These are phyloP conservation scores for Xylariaceae sp. DNA, from an alignment of 2,329 filamentous ascomycete species.

Conservation along the genomic window DNA sequence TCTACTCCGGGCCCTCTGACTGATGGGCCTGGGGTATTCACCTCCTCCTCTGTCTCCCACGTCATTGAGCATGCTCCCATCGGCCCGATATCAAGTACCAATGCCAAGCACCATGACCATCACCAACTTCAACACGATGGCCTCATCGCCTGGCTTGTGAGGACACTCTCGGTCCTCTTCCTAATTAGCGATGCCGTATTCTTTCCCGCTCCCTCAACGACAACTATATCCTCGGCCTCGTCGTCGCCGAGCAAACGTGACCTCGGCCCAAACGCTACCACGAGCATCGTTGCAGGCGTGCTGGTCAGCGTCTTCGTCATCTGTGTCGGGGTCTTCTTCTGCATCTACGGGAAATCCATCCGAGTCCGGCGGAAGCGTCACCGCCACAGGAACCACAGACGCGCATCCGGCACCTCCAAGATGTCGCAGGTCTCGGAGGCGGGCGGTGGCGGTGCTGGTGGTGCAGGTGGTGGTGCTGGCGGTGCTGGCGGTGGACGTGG, in stretches of 20 bases:
- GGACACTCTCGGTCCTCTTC: neutral
- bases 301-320: slow-evolving; percentile 17
- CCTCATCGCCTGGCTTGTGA: slow-evolving; percentile 6
- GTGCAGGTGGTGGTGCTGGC: neutral
- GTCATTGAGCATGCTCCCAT: slow-evolving; percentile 2
- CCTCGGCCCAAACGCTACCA: slow-evolving; percentile 12
- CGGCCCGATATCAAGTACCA: neutral
- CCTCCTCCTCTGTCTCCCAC: slow-evolving; percentile 3
- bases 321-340: slow-evolving; percentile 12
- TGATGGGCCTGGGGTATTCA: slow-evolving; percentile 2
- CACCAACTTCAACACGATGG: too few species aligned
- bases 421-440: slow-evolving; percentile 14
- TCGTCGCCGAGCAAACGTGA: slow-evolving; percentile 11
- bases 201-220: neutral
- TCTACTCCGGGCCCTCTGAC: slow-evolving; percentile 7
- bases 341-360: slow-evolving; percentile 14
- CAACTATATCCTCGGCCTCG: neutral
- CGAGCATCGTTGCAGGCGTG: slow-evolving; percentile 19
- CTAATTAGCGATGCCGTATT: neutral
- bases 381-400: slow-evolving; percentile 12
- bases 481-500: neutral
- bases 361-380: slow-evolving; percentile 12
- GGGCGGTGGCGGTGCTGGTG: neutral
- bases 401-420: slow-evolving; percentile 14
- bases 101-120: neutral